Conservation (phyloP, 352 stramenopile species). For the Blastocystis sp. region DNA sequence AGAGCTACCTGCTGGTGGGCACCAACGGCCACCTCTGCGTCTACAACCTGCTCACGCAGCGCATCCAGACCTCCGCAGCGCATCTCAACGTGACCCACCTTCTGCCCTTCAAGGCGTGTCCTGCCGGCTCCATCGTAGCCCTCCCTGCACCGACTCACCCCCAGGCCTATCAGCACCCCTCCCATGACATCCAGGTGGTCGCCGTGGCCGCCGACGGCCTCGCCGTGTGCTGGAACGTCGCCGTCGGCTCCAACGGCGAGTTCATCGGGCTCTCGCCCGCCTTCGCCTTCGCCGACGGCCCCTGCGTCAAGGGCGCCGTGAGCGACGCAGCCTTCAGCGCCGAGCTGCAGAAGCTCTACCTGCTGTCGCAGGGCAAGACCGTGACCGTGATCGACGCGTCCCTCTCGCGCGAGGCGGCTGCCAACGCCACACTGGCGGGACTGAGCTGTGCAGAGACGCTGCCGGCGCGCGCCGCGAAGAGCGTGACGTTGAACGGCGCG, state of each 20-base stretch:
- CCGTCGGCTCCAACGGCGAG: conserved; percentile 18
- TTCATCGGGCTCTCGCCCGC: conserved; percentile 24
- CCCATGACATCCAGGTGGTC: background rate
- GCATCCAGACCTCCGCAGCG: conserved; percentile 24
- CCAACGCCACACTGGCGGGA: background rate
- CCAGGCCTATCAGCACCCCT: conserved; percentile 23
- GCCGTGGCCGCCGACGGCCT: conserved; percentile 33
- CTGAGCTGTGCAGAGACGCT: background rate
- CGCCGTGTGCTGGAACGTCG: conserved; percentile 25
- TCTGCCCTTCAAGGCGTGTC: background rate
- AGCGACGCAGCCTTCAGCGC: background rate
- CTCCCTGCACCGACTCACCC: background rate
- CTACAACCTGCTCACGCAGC: conserved; percentile 22
- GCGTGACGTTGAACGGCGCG: background rate
- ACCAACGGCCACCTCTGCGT: conserved; percentile 50
- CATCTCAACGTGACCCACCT: conserved; percentile 7
- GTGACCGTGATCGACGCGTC: background rate
- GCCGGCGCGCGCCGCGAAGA: background rate
- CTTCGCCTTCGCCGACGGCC: conserved; percentile 23
- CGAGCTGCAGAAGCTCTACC: background rate
- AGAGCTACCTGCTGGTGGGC: conserved; percentile 33
- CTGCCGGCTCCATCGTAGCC: conserved; percentile 11
- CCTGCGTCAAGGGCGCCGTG: background rate
- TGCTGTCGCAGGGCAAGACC: background rate
- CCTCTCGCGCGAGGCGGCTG: background rate